phyloP scores from a whole-genome alignment of 371 early-diverging fungal genomes.

The Apophysomyces elegans region DNA sequence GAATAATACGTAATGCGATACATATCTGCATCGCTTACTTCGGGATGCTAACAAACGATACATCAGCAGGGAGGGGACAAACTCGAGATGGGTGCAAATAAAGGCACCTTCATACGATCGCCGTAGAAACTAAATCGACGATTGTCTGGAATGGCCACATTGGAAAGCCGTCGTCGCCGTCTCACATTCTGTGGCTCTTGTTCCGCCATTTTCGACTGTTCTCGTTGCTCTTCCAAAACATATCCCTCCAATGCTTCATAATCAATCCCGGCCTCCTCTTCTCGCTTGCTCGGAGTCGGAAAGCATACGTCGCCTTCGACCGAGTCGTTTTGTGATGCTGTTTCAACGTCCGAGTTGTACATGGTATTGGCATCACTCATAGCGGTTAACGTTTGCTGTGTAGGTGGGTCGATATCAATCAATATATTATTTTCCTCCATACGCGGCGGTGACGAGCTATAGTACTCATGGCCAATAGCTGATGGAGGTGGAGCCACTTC shows the following conservation, averaged over 20 bases:
- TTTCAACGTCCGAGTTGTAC: slow-evolving; percentile 29
- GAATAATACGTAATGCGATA: slow-evolving; percentile 49
- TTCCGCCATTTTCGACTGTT: neutral
- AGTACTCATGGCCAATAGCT: neutral
- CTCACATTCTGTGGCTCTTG: neutral
- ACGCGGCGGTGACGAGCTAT: slow-evolving; percentile 15
- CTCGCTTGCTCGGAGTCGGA: slow-evolving; percentile 36
- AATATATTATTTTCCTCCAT: slow-evolving; percentile 16
- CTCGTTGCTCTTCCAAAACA: slow-evolving; percentile 14
- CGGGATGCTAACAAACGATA: slow-evolving; percentile 19
- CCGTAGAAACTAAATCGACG: slow-evolving; percentile 26
- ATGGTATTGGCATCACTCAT: slow-evolving; percentile 20
- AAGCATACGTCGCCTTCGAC: slow-evolving; percentile 52
- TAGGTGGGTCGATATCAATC: slow-evolving; percentile 19
- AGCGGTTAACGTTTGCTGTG: slow-evolving; percentile 9
- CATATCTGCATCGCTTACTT: slow-evolving; percentile 26
- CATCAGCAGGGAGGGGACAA: neutral
- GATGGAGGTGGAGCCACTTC: neutral
- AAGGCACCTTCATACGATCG: slow-evolving; percentile 23
- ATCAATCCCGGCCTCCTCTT: slow-evolving; percentile 36
- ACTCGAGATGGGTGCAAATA: neutral
- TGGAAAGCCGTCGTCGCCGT: slow-evolving; percentile 23
- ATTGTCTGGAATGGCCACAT: neutral
- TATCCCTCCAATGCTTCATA: slow-evolving; percentile 27
- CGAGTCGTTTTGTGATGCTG: slow-evolving; percentile 21